Evolutionary conservation across 345 rosid species (phyloP).

Genomic region (Eucalyptus cloeziana): DNA sequence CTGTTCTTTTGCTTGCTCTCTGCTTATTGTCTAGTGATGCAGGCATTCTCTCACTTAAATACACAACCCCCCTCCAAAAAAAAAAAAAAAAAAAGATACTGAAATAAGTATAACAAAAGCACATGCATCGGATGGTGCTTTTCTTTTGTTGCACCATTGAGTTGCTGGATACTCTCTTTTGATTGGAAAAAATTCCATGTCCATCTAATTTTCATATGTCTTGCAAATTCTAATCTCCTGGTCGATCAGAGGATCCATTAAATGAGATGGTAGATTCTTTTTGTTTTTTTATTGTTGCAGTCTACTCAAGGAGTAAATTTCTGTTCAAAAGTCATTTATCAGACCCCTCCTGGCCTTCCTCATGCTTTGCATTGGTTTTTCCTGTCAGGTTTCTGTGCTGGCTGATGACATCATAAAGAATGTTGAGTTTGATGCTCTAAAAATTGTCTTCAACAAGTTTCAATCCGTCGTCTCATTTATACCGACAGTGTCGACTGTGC

Average conservation of each 20-base stretch:
- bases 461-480: conserved; percentile 63
- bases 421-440: conserved; percentile 84
- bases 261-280: not conserved
- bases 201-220: not conserved
- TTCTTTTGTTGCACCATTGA: not conserved
- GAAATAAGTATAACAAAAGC: not conserved
- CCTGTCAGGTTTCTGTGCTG: conserved; percentile 65
- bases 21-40: not conserved
- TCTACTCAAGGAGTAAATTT: not conserved
- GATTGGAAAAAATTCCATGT: not conserved
- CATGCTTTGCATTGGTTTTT: not conserved
- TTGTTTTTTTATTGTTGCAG: not conserved
- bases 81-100: not conserved
- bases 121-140: not conserved
- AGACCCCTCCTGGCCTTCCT: not conserved
- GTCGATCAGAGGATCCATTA: not conserved
- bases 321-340: not conserved
- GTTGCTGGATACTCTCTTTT: not conserved
- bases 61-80: not conserved
- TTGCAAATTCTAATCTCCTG: not conserved
- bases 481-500: conserved; percentile 72
- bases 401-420: conserved; percentile 97
- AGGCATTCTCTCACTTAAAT: not conserved
- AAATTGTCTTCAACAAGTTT: conserved; percentile 89
- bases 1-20: not conserved